These are phyloP conservation scores for Lactuca saligna DNA, from an alignment of 129 eudicot genomes.

Conservation along the genomic window DNA sequence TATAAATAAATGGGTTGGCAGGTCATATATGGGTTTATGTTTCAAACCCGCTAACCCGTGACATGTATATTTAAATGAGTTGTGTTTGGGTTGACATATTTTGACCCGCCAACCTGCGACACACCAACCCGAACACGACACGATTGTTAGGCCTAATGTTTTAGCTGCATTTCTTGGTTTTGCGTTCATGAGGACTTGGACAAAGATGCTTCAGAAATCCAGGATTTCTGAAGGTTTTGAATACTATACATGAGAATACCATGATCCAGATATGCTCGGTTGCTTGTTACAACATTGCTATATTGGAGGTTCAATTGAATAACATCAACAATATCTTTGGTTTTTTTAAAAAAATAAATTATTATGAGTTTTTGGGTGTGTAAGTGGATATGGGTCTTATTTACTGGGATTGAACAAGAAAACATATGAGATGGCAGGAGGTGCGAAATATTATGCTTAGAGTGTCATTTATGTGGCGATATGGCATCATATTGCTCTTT, in stretches of 20 bases:
- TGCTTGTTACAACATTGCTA: constrained; percentile 75
- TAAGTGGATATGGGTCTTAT: constrained; percentile 84
- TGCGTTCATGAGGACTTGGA: constrained; percentile 65
- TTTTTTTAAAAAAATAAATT: background rate
- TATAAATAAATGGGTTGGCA: too few relatives aligned
- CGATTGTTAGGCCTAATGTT: too few relatives aligned
- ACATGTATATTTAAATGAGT: too few relatives aligned
- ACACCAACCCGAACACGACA: too few relatives aligned
- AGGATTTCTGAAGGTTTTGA: constrained; percentile 54
- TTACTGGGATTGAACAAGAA: constrained; percentile 68
- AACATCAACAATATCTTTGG: too few relatives aligned
- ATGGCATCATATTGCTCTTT: too few relatives aligned
- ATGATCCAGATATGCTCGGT: constrained; percentile 85
- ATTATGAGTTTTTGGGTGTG: background rate
- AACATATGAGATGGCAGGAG: constrained; percentile 69
- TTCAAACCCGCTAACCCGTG: too few relatives aligned
- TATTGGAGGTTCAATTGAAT: constrained; percentile 46
- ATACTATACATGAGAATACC: constrained; percentile 84
- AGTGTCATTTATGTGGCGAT: too few relatives aligned
- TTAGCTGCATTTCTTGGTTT: constrained; percentile 82
- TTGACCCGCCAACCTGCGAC: too few relatives aligned
- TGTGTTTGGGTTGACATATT: too few relatives aligned
- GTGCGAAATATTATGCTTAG: background rate
- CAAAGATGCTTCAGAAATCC: constrained; percentile 48
- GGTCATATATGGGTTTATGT: too few relatives aligned